Evolutionary conservation across 192 early-diverging fungal genomes (phyloP).

Genomic region (Coemansia sp.): DNA sequence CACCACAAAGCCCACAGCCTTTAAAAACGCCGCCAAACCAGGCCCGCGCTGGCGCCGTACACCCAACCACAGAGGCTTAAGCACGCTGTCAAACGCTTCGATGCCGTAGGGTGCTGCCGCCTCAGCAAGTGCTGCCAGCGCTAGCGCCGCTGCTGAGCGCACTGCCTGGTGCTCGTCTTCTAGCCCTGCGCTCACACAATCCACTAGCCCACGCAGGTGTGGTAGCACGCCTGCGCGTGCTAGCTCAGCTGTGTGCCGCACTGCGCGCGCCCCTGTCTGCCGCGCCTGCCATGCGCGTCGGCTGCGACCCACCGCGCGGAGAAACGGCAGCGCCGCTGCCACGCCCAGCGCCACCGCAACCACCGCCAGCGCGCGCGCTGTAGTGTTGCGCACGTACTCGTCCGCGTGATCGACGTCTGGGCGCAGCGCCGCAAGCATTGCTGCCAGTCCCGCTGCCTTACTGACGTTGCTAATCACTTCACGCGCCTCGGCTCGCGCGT

Average conservation of each 20-base stretch:
- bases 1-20: slow-evolving; percentile 98
- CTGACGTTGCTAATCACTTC: slow-evolving; percentile 97
- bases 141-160: slow-evolving; percentile 90
- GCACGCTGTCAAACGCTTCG: slow-evolving; percentile 89
- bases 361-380: slow-evolving; percentile 94
- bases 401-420: slow-evolving; percentile 97
- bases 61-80: slow-evolving; percentile 89
- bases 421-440: slow-evolving; percentile 99
- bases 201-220: slow-evolving; percentile 89
- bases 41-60: slow-evolving; percentile 95
- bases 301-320: slow-evolving; percentile 91
- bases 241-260: slow-evolving; percentile 95
- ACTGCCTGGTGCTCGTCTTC: slow-evolving; percentile 98
- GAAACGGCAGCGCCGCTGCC: slow-evolving; percentile 88
- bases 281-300: slow-evolving; percentile 98
- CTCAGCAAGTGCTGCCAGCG: slow-evolving; percentile 92
- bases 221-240: slow-evolving; percentile 93
- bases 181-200: slow-evolving; percentile 84
- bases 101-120: slow-evolving; percentile 98
- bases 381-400: slow-evolving; percentile 98
- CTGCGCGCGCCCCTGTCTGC: slow-evolving; percentile 97
- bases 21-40: slow-evolving; percentile 94
- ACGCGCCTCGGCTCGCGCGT: slow-evolving; percentile 93
- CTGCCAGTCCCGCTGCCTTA: slow-evolving; percentile 95
- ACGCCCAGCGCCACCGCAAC: slow-evolving; percentile 96